A percentile compares a stretch with the other conserved stretches of the same genome.
These are phyloP conservation scores for Sphenostylis stenocarpa DNA, from an alignment of 306 rosid species.

Conservation along the genomic window DNA sequence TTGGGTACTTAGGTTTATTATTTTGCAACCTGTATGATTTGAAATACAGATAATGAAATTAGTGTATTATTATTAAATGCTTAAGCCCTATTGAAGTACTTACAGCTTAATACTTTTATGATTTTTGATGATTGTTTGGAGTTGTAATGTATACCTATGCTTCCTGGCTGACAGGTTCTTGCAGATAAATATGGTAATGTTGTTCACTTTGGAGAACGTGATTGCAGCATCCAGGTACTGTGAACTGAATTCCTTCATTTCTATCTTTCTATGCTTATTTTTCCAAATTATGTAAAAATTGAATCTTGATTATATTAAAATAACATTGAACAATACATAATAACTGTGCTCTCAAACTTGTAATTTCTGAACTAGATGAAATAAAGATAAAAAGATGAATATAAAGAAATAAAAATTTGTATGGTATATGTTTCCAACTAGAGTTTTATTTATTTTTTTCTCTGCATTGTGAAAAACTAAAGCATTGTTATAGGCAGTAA, in stretches of 20 bases:
- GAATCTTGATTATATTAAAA: conserved; percentile 10
- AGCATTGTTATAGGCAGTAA: neutral
- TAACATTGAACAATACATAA: neutral
- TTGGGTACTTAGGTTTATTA: conserved; percentile 7
- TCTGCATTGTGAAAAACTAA: neutral
- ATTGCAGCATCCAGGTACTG: conserved; percentile 96
- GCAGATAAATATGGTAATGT: conserved; percentile 93
- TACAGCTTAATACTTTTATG: neutral
- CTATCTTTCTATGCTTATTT: neutral
- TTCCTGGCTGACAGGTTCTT: conserved; percentile 69
- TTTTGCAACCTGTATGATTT: neutral
- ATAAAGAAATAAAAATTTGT: neutral
- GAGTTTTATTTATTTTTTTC: neutral
- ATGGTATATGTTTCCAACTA: conserved; percentile 1
- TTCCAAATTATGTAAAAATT: neutral
- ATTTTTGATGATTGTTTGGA: neutral
- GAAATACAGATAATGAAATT: neutral
- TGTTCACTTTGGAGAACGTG: conserved; percentile 99
- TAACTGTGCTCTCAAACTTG: neutral
- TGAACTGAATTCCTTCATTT: conserved; percentile 24
- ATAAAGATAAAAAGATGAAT: neutral
- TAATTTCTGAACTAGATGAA: conserved; percentile 5
- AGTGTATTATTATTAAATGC: neutral
- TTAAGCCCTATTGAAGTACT: conserved; percentile 6
- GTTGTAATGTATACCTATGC: conserved; percentile 10